phyloP scores from a whole-genome alignment of 768 basidiomycete species.

The Pleurotus tuoliensis region DNA sequence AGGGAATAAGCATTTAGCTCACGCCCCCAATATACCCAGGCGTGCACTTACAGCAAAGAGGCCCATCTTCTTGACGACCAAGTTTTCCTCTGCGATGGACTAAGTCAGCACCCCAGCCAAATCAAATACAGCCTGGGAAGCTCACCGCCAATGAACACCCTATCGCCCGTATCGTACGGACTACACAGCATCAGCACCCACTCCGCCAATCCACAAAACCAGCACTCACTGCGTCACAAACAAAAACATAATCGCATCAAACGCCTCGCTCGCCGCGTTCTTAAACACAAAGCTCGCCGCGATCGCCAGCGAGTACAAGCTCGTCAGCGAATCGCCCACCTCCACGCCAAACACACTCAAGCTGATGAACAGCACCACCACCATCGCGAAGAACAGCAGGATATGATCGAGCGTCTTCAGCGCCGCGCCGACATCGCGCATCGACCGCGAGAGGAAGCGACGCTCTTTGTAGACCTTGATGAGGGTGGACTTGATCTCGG shows the following conservation, averaged over 20 bases:
- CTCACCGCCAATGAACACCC: constrained; percentile 69
- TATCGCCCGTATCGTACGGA: constrained; percentile 79
- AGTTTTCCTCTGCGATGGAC: constrained; percentile 46
- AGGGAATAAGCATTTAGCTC: not conserved
- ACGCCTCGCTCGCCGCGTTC: constrained; percentile 63
- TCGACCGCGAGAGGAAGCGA: constrained; percentile 67
- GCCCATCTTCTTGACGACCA: constrained; percentile 78
- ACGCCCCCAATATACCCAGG: too few relatives aligned
- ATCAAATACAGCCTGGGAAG: not conserved
- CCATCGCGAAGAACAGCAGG: constrained; percentile 55
- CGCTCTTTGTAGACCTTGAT: constrained; percentile 77
- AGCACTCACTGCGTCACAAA: constrained; percentile 77
- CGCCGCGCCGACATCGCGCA: constrained; percentile 72
- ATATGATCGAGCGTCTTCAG: constrained; percentile 62
- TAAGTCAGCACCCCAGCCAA: not conserved
- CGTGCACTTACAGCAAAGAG: constrained; percentile 56
- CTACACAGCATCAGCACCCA: constrained; percentile 28
- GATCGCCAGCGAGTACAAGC: constrained; percentile 68
- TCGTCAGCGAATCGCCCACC: constrained; percentile 61
- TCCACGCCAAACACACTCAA: constrained; percentile 70
- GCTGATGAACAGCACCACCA: constrained; percentile 70
- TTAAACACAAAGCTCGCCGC: constrained; percentile 83
- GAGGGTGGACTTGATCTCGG: constrained; percentile 69
- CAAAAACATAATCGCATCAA: constrained; percentile 79
- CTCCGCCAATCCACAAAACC: not conserved